Conservation (phyloP, 2,329 filamentous ascomycete species). For the Sclerotinia borealis region DNA sequence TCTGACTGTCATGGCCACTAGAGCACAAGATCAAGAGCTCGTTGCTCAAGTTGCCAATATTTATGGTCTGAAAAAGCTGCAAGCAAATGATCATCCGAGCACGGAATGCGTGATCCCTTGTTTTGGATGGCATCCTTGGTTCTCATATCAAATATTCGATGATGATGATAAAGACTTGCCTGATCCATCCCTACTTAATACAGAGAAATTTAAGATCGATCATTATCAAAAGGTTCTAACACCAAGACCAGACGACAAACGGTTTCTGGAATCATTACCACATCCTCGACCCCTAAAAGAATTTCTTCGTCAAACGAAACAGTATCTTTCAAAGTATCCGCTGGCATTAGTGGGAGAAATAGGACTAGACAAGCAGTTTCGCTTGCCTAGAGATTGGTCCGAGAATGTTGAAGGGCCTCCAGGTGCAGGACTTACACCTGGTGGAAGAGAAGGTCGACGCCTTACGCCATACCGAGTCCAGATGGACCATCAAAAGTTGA, state of each 20-base stretch:
- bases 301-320: conserved; percentile 51
- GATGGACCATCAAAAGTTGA: conserved; percentile 60
- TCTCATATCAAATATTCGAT: conserved; percentile 69
- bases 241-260: conserved; percentile 43
- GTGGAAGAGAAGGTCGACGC: conserved; percentile 61
- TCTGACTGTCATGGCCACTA: conserved; percentile 72
- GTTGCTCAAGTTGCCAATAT: conserved; percentile 55
- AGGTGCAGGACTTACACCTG: conserved; percentile 53
- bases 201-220: conserved; percentile 37
- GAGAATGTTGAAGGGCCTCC: conserved; percentile 36
- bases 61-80: conserved; percentile 41
- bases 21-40: conserved; percentile 67
- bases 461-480: conserved; percentile 63
- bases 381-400: conserved; percentile 58
- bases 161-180: conserved; percentile 44
- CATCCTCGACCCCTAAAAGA: conserved; percentile 53
- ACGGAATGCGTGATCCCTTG: conserved; percentile 53
- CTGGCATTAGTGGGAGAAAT: conserved; percentile 69
- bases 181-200: conserved; percentile 2
- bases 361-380: conserved; percentile 71
- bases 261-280: conserved; percentile 47
- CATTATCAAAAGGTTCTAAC: conserved; percentile 65
- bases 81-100: conserved; percentile 25
- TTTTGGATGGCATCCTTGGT: conserved; percentile 90
- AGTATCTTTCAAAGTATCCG: conserved; percentile 51